Base-by-base conservation (phyloP, 331 rosid species). In the Erythrophleum ivorense region DNA sequence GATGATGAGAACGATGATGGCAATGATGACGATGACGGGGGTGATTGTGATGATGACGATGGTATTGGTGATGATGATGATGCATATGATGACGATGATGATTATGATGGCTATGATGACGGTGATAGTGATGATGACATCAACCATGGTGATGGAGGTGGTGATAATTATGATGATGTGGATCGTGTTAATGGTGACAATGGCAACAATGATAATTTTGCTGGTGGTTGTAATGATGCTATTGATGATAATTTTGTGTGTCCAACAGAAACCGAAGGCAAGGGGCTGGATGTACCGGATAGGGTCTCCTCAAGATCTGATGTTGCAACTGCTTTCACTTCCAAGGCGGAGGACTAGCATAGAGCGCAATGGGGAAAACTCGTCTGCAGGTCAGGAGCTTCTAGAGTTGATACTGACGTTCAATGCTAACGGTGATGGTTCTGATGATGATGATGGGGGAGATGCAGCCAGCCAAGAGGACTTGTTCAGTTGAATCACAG, bases 261-360 rank as follows among this genome's bases (percentile, higher is more conserved):
- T 91, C 84, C 80, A 50, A 87, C 96, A 95, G 99, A 92, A 87
- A 89, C 97, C 91, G 71, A 92, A 76, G 94, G 76, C 90, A 45
- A 85, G 91, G 89, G 86, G 90, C 84, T 93, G 98, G 98, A 90
- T 85, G 98, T 89, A 89, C 89, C 90, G 59, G 75, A 50, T 89
- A 29, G 87, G 89, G 15, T 80, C 93, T 65, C 94, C 88, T 3
- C 87, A 91, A 55, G 91, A 93, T 43, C 86, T 95, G 87, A 87
- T 90, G 90, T 45, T 88, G 90, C 97, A 90, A 83, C 88, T 93
- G 48, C 85, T 88, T 82, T 85, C 97, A 16, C 82, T 90, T 85
- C 92, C 84, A 75, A 86, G 94, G 59, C 84, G 36, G 83, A 85
- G 89, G 80, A n/a, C 76, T 67, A 85, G 89, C 88, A 81, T 75